Evolutionary conservation across 768 basidiomycete species (phyloP).

Genomic region (Suillus hirtellus): DNA sequence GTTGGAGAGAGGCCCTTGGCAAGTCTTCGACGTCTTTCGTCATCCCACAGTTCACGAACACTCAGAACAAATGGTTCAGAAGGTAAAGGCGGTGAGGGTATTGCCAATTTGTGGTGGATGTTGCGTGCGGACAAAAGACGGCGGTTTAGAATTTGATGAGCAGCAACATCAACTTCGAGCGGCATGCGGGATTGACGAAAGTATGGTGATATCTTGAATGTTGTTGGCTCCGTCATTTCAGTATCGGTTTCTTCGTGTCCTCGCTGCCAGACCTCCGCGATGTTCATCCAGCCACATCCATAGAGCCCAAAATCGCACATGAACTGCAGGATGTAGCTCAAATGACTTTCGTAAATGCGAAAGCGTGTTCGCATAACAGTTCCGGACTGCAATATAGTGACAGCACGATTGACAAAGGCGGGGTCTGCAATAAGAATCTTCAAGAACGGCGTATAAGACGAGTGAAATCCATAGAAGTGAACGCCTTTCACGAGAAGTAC

Average conservation of each 20-base stretch:
- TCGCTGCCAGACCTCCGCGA: constrained; percentile 66
- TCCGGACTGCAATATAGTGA: constrained; percentile 78
- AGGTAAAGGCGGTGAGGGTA: constrained; percentile 53
- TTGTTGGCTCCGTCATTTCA: constrained; percentile 13
- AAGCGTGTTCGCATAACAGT: constrained; percentile 80
- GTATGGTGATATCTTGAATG: constrained; percentile 55
- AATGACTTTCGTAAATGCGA: constrained; percentile 85
- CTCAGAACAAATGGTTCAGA: constrained; percentile 80
- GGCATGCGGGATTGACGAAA: constrained; percentile 65
- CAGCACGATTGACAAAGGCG: constrained; percentile 60
- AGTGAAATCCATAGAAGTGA: constrained; percentile 93
- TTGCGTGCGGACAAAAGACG: constrained; percentile 60
- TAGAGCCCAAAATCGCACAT: constrained; percentile 94
- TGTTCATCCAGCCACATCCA: constrained; percentile 88
- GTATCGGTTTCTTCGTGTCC: constrained; percentile 33
- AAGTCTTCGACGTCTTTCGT: constrained; percentile 78
- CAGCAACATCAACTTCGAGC: constrained; percentile 82
- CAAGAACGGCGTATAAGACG: constrained; percentile 82
- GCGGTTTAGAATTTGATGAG: constrained; percentile 88
- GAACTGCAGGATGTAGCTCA: constrained; percentile 88
- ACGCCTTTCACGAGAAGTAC: constrained; percentile 90
- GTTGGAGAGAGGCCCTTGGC: constrained; percentile 70
- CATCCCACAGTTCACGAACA: constrained; percentile 95
- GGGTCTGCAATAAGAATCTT: constrained; percentile 83
- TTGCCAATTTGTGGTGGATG: constrained; percentile 62